phyloP scores from a whole-genome alignment of 2,329 filamentous ascomycete genomes.

The Macrophomina tecta region DNA sequence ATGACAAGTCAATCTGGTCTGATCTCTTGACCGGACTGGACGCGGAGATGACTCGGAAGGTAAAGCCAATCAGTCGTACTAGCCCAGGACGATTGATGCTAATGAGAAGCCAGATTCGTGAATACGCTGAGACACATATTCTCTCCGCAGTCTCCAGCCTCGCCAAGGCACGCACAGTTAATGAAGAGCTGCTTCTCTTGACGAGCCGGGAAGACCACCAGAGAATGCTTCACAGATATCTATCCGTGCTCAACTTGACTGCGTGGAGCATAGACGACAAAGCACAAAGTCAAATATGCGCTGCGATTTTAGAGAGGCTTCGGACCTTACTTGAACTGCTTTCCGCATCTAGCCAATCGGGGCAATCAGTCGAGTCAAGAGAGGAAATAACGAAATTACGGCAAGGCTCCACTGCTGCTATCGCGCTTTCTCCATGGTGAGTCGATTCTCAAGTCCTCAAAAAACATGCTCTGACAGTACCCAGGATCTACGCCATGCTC shows the following conservation, averaged over 20 bases:
- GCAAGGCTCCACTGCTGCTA: slow-evolving; percentile 1
- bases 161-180: slow-evolving; percentile 19
- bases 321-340: slow-evolving; percentile 40
- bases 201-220: slow-evolving; percentile 29
- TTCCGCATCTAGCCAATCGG: not conserved
- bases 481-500: slow-evolving; percentile 43
- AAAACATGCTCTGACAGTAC: not conserved
- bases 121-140: slow-evolving; percentile 45
- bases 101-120: slow-evolving; percentile 39
- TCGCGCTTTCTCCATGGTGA: slow-evolving; percentile 13
- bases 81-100: slow-evolving; percentile 7
- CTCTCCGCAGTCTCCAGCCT: slow-evolving; percentile 37
- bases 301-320: slow-evolving; percentile 40
- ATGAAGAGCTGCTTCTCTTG: slow-evolving; percentile 15
- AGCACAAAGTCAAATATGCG: slow-evolving; percentile 35
- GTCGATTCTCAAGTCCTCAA: not conserved
- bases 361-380: not conserved
- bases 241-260: slow-evolving; percentile 43
- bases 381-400: slow-evolving; percentile 11
- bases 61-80: slow-evolving; percentile 24
- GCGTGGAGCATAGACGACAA: slow-evolving; percentile 32
- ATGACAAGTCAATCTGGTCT: slow-evolving; percentile 50
- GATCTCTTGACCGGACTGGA: slow-evolving; percentile 50
- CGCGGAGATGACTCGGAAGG: slow-evolving; percentile 44
- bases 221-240: slow-evolving; percentile 39